Base-by-base conservation (phyloP, 2,329 filamentous ascomycete genomes). In the Dactylellina drechsleri region DNA sequence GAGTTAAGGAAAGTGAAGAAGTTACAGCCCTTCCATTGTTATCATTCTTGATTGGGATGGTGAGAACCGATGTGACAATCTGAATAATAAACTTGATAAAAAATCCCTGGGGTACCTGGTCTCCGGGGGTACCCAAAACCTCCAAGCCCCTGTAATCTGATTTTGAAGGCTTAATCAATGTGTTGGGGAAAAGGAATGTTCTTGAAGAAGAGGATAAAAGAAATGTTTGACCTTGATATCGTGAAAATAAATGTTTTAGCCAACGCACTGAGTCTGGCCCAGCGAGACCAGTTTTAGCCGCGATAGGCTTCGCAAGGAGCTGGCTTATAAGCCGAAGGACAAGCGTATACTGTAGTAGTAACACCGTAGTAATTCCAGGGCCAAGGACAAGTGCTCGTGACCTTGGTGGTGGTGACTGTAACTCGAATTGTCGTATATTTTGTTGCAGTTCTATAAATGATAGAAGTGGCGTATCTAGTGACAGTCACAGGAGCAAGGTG, bases 1-100 rank as follows among this genome's bases (percentile, higher is more conserved):
- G 23, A 57, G 5, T 23, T 49, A 70, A 70, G 57, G 66, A 70
- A 52, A 28, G 66, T 70, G n/a, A 47, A 64, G 66, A 70, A 70
- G 43, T 53, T 57, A 7, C 2, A 36, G 31, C 31, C 26, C 26
- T 7, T 36, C 23, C 23, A 2, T 23, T 23, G 23, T 23, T 23
- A 23, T 23, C 23, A 23, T 23, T 23, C 23, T 23, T 23, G 23
- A 23, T 23, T 23, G 23, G 23, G 23, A 23, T 36, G 31, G 31
- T 36, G 31, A 28, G 23, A 23, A 23, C 23, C 10, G 31, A 36
- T 36, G 10, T 36, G 6, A 36, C 6, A 36, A 36, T 36, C 31
- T 36, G 31, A 10, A 10, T 36, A 36, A 7, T 28, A 28, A 28
- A 4, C 7, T 7, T 28, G 26, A 4, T 7, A 7, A 36, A 36